These are phyloP conservation scores for Pyrenopolyporus hunteri DNA, from an alignment of 495 filamentous ascomycete species.

Conservation along the genomic window DNA sequence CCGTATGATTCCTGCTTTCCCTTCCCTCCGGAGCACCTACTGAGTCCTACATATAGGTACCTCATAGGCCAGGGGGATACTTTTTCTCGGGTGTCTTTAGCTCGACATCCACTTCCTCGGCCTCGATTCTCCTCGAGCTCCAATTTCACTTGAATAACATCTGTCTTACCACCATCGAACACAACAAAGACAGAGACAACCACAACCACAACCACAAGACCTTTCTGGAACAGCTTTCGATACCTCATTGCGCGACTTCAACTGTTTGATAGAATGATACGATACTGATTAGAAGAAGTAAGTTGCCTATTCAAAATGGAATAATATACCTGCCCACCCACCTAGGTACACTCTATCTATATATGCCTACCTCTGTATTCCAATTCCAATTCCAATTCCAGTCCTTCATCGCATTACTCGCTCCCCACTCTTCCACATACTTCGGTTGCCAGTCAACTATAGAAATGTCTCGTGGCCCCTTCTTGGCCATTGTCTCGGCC, in stretches of 20 bases:
- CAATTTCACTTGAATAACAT: no score
- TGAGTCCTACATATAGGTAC: no score
- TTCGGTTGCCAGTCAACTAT: conserved; percentile 8
- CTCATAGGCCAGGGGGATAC: conserved; percentile 8
- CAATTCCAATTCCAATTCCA: not conserved
- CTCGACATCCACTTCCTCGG: no score
- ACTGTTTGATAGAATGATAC: conserved; percentile 5
- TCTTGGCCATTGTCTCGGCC: conserved; percentile 20
- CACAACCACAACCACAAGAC: conserved; percentile 6
- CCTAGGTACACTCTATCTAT: not conserved
- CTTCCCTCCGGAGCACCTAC: no score
- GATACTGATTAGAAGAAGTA: conserved; percentile 24
- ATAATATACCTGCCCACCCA: no score
- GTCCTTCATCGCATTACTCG: no score
- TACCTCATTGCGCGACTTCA: not conserved
- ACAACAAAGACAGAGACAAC: not conserved
- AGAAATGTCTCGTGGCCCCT: not conserved
- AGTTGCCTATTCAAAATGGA: no score
- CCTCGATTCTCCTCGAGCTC: conserved; percentile 12
- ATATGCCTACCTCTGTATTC: not conserved
- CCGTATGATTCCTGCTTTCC: no score
- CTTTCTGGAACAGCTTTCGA: not conserved
- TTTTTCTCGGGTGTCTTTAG: no score
- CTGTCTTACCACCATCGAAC: no score
- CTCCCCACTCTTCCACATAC: no score